These are phyloP conservation scores for Pyrenophora seminiperda DNA, from an alignment of 2,329 filamentous ascomycete species.

Conservation along the genomic window DNA sequence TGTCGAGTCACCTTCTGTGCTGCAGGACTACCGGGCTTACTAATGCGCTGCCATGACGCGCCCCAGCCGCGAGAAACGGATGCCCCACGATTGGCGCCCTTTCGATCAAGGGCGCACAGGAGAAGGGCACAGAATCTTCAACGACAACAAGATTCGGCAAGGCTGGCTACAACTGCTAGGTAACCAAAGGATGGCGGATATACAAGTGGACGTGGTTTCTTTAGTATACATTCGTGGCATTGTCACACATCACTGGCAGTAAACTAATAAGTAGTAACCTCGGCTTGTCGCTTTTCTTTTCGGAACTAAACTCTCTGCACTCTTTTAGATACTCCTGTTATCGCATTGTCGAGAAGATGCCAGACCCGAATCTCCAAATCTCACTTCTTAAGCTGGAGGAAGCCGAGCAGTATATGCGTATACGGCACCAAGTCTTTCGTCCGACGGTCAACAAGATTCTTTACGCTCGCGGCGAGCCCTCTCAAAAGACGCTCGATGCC, in stretches of 20 bases:
- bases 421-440: slow-evolving; percentile 41
- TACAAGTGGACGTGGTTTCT: not conserved
- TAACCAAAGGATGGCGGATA: not conserved
- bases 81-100: no score
- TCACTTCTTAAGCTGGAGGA: slow-evolving; percentile 36
- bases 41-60: no score
- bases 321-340: no score
- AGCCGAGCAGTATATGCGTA: slow-evolving; percentile 37
- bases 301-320: not conserved
- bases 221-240: not conserved
- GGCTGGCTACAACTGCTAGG: no score
- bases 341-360: slow-evolving; percentile 15
- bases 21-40: no score
- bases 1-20: no score
- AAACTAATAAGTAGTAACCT: not conserved
- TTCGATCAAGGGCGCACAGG: no score
- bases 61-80: no score
- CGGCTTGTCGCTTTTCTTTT: not conserved
- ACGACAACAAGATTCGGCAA: no score
- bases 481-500: slow-evolving; percentile 28
- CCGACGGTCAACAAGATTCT: slow-evolving; percentile 43
- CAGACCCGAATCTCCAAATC: slow-evolving; percentile 32
- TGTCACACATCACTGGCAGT: not conserved
- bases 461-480: slow-evolving; percentile 38
- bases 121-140: no score